phyloP scores from a whole-genome alignment of 2,329 filamentous ascomycete genomes.

The Coniosporium uncinatum region DNA sequence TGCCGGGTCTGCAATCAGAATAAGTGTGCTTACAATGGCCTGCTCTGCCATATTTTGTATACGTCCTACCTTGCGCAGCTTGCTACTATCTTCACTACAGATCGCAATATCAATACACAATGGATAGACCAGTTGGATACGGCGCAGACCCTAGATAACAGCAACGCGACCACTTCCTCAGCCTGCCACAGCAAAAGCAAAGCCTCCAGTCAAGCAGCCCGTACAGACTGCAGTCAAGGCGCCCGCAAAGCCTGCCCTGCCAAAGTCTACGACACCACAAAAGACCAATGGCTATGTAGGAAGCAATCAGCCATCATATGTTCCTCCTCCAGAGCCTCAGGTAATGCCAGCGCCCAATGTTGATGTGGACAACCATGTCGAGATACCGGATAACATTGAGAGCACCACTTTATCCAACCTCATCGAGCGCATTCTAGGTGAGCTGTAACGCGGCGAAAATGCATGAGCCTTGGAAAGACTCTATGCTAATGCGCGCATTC shows the following conservation, averaged over 20 bases:
- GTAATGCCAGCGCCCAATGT: not conserved
- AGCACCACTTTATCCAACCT: not conserved
- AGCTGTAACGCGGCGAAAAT: not conserved
- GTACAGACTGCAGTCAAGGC: not conserved
- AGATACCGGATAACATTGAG: not conserved
- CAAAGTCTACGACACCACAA: not conserved
- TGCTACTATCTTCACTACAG: too few species aligned
- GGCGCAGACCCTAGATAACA: too few species aligned
- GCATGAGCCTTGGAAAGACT: not conserved
- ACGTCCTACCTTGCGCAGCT: too few species aligned
- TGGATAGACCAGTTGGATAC: too few species aligned
- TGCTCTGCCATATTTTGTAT: too few species aligned
- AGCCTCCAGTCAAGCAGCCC: not conserved
- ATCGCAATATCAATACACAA: too few species aligned
- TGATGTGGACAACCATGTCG: not conserved
- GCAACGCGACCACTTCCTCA: not conserved
- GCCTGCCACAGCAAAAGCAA: not conserved
- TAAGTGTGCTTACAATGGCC: too few species aligned
- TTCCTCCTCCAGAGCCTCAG: not conserved
- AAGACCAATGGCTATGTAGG: not conserved
- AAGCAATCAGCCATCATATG: not conserved
- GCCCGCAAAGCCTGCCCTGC: too few species aligned
- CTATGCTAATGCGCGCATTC: not conserved
- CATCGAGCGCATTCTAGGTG: slow-evolving; percentile 1
- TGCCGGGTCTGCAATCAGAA: too few species aligned